Evolutionary conservation across 1,139 yeast genomes (phyloP).

Genomic region (Saccharomycopsis phalli): DNA sequence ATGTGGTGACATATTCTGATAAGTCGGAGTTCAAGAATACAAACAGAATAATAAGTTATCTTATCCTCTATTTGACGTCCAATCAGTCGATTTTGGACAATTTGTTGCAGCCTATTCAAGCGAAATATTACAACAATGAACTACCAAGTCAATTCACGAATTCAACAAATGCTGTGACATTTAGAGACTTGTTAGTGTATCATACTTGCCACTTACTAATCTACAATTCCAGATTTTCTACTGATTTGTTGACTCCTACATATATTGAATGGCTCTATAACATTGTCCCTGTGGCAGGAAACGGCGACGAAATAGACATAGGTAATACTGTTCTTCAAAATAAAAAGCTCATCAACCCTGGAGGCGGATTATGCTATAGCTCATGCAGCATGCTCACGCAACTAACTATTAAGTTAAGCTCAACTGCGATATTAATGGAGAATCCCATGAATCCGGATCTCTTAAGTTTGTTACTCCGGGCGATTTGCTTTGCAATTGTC

Average conservation of each 20-base stretch:
- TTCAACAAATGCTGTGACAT: constrained; percentile 35
- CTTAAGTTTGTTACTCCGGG: constrained; percentile 48
- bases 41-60: constrained; percentile 51
- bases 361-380: constrained; percentile 49
- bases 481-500: constrained; percentile 30
- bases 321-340: constrained; percentile 26
- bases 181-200: constrained; percentile 52
- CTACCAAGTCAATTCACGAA: constrained; percentile 21
- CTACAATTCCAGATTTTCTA: constrained; percentile 27
- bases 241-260: constrained; percentile 34
- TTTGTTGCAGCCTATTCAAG: constrained; percentile 41
- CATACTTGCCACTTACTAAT: constrained; percentile 39
- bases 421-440: constrained; percentile 34
- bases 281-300: constrained; percentile 38
- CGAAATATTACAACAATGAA: constrained; percentile 36
- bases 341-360: constrained; percentile 27
- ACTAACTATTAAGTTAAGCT: constrained; percentile 39
- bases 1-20: constrained; percentile 44
- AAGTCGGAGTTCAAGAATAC: constrained; percentile 34
- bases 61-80: constrained; percentile 52
- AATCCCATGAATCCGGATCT: constrained; percentile 45
- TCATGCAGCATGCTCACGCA: constrained; percentile 51
- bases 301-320: no score
- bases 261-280: constrained; percentile 53
- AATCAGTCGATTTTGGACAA: constrained; percentile 35